Conservation (phyloP, 2,329 filamentous ascomycete species). For the Fusarium ramigenum region DNA sequence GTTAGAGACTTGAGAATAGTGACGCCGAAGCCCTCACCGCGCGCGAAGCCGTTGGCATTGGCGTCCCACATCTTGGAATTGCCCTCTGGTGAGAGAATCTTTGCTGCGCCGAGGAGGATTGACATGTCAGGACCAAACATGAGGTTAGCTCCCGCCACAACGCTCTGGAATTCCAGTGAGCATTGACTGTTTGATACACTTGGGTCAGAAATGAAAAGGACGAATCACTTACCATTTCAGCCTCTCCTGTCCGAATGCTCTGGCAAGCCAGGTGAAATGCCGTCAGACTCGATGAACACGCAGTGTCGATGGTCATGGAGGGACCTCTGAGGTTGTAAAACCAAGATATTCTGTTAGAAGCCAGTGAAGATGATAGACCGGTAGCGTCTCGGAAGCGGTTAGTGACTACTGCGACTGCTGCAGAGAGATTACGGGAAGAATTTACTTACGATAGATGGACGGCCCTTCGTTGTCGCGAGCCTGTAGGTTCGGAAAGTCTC, state of each 20-base stretch:
- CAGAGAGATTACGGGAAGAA: neutral
- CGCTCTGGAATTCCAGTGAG: neutral
- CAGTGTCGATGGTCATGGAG: neutral
- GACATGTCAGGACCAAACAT: neutral
- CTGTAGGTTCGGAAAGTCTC: neutral
- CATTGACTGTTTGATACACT: neutral
- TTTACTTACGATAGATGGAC: neutral
- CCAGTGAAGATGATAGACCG: neutral
- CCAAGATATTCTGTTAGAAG: neutral
- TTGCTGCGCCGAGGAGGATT: neutral
- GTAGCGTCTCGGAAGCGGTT: neutral
- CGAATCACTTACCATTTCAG: neutral
- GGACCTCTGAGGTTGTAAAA: neutral
- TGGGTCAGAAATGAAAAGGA: neutral
- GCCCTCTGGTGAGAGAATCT: neutral
- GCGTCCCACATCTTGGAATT: neutral
- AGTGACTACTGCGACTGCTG: neutral
- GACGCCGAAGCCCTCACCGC: neutral
- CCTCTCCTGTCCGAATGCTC: neutral
- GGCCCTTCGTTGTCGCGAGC: neutral
- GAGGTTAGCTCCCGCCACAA: neutral
- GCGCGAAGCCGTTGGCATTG: neutral
- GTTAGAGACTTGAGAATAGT: neutral
- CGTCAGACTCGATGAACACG: neutral
- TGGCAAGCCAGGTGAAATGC: neutral